These are phyloP conservation scores for Neonectria sp. DNA, from an alignment of 2,329 filamentous ascomycete species.

Conservation along the genomic window DNA sequence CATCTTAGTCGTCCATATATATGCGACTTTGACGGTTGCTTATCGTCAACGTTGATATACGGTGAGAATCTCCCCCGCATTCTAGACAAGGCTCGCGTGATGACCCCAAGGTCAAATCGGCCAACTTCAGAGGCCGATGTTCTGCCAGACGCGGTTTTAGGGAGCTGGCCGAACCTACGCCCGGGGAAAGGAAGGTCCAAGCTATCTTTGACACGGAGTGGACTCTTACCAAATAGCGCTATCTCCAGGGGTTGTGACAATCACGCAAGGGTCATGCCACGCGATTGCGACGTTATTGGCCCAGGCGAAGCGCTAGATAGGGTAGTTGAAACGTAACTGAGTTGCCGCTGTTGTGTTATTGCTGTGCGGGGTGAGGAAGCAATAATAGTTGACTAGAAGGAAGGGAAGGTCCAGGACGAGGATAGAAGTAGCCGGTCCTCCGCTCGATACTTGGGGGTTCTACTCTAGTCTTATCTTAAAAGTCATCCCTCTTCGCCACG, in stretches of 20 bases:
- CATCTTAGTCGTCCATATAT: conserved; percentile 13
- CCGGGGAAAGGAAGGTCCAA: conserved; percentile 10
- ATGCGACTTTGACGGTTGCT: neutral
- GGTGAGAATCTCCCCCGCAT: conserved; percentile 5
- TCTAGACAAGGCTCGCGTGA: conserved; percentile 5
- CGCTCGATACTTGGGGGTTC: neutral
- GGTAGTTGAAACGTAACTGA: neutral
- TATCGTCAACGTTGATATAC: neutral
- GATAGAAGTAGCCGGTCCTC: neutral
- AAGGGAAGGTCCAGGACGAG: conserved; percentile 21
- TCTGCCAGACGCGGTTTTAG: neutral
- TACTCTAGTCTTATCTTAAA: neutral
- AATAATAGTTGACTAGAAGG: neutral
- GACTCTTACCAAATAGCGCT: neutral
- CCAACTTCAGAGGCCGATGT: neutral
- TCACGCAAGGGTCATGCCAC: conserved; percentile 2
- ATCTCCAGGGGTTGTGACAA: conserved; percentile 4
- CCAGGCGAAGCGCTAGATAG: conserved; percentile 5
- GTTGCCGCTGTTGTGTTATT: neutral
- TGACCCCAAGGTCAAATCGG: neutral
- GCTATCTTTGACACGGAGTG: neutral
- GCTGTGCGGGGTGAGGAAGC: neutral
- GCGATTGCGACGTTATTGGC: neutral
- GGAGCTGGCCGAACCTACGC: neutral
- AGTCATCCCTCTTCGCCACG: neutral